Evolutionary conservation across 2,329 filamentous ascomycete genomes (phyloP).

Genomic region (Metarhizium anisopliae): DNA sequence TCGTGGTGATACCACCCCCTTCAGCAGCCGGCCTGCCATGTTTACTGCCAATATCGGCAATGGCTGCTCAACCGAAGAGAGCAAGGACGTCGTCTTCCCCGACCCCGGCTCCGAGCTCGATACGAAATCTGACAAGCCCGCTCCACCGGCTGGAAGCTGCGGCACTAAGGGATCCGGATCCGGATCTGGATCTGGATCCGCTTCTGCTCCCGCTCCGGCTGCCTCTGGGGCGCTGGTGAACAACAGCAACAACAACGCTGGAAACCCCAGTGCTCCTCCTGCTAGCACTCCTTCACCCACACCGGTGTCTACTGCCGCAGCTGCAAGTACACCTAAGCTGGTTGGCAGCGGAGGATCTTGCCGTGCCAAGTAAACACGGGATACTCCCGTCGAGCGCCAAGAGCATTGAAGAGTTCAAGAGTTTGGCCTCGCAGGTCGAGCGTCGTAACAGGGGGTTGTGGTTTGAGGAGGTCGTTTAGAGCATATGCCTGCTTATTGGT

Average conservation of each 20-base stretch:
- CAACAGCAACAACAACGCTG: not conserved
- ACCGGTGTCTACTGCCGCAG: not conserved
- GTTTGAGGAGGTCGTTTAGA: too few species aligned
- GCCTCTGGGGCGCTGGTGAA: not conserved
- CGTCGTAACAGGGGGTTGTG: not conserved
- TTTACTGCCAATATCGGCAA: conserved; percentile 62
- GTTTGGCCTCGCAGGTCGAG: not conserved
- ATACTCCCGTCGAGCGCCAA: not conserved
- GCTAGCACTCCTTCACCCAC: too few species aligned
- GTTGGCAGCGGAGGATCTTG: not conserved
- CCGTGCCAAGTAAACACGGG: not conserved
- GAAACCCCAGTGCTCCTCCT: not conserved
- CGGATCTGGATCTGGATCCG: not conserved
- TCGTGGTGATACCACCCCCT: conserved; percentile 20
- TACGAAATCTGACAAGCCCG: conserved; percentile 24
- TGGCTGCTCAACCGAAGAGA: conserved; percentile 48
- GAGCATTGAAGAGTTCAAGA: not conserved
- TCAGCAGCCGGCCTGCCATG: conserved; percentile 53
- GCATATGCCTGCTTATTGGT: too few species aligned
- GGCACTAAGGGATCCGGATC: conserved; percentile 4
- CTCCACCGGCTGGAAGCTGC: conserved; percentile 25
- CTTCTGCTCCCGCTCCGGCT: not conserved
- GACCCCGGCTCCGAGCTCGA: conserved; percentile 50
- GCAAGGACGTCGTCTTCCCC: conserved; percentile 54
- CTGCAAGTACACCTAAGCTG: not conserved